Evolutionary conservation across 1,284 basidiomycete species (phyloP).

Genomic region (Melanopsichium pennsylvanicum): DNA sequence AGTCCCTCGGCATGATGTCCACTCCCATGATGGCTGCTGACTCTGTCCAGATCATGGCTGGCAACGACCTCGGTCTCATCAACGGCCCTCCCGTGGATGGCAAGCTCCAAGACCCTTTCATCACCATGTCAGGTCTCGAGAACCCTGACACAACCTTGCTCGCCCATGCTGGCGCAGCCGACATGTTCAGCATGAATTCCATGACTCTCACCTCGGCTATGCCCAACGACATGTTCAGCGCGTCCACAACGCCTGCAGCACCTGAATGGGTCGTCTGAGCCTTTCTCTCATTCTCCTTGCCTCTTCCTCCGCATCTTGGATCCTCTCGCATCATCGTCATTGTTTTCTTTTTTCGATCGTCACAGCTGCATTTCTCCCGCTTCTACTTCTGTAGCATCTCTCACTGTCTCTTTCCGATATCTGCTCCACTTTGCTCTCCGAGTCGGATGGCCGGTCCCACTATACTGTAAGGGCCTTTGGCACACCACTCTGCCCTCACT

Average conservation of each 20-base stretch:
- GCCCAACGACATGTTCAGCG: conserved; percentile 37
- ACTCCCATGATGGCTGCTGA: conserved; percentile 32
- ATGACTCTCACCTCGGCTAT: conserved; percentile 38
- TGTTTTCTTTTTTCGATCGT: conserved; percentile 4
- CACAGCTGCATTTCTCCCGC: conserved; percentile 2
- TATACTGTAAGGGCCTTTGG: conserved; percentile 8
- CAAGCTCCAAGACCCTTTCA: conserved; percentile 44
- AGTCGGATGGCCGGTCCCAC: conserved; percentile 26
- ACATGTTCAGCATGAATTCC: conserved; percentile 27
- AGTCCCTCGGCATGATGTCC: conserved; percentile 15
- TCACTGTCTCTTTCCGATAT: neutral
- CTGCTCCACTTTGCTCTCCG: conserved; percentile 1
- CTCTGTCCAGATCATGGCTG: conserved; percentile 31
- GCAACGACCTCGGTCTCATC: conserved; percentile 47
- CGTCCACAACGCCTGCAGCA: conserved; percentile 22
- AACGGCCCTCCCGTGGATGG: conserved; percentile 27
- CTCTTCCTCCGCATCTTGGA: conserved; percentile 4
- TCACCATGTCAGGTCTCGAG: conserved; percentile 17
- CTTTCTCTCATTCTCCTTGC: conserved; percentile 2
- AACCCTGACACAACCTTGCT: conserved; percentile 31
- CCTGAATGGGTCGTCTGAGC: conserved; percentile 28
- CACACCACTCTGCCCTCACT: conserved; percentile 26
- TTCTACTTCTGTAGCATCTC: conserved; percentile 1
- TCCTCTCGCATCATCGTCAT: conserved; percentile 17
- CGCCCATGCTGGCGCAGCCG: conserved; percentile 22